Base-by-base conservation (phyloP, 495 filamentous ascomycete species). In the Penicillium goetzii region DNA sequence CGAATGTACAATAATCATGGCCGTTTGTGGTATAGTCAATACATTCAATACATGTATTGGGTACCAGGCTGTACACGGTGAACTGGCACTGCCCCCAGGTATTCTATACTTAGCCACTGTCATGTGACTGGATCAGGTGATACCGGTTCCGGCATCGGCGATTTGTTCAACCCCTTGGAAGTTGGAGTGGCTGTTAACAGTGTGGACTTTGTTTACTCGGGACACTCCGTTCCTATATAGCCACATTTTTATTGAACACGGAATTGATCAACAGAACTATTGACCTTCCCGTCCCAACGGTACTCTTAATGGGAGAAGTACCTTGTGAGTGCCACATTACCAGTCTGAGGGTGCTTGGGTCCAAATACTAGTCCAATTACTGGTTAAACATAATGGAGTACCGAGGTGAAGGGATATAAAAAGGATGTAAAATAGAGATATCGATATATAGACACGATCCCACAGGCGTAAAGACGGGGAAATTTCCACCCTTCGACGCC, bases 391-490 rank as follows among this genome's bases (percentile, higher is more conserved):
- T 38, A 40, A 11, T 34, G 7, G 2, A 53, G n/a, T 33, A 53
- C 5, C 23, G 11, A 9, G 47, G 6, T 28, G 6, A 23, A 51
- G 14, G 50, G 51, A 14, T 12, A 36, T 5, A 55, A 36, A 36
- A 55, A 21, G 9, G 23, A 40, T 38, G 54, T 49, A 23, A 45
- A 43, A 65, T 60, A 58, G 58, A 59, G 19, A 47, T 47, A 21
- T 47, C 43, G 43, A 47, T 69, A 69, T 72, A 67, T 67, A 63
- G 56, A 69, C 67, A 72, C 51, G 60, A 59, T 66, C 50, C 59
- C 51, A 43, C 50, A 32, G 51, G 43, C 33, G 36, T 30, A 56
- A 60, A 49, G 56, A 51, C 60, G 28, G 51, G 60, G 60, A 17
- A 58, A 61, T 28, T 56, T 56, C 61, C 59, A 64, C 62, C 60